Percentiles rank a stretch among this genome's conserved stretches.
phyloP scores from a whole-genome alignment of 805 yeast species.

The Lachancea meyersii region DNA sequence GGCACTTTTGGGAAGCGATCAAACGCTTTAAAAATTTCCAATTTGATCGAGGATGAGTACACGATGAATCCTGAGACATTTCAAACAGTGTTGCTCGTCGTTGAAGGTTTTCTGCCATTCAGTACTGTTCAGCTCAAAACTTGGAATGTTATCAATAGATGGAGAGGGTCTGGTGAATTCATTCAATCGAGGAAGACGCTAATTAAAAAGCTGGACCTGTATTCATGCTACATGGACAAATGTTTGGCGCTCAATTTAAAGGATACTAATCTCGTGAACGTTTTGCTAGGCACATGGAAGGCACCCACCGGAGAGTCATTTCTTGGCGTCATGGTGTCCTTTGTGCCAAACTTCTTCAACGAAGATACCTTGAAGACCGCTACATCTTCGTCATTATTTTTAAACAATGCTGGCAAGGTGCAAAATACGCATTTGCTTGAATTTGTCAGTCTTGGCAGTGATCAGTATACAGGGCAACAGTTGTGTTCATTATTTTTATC shows the following conservation, averaged over 20 bases:
- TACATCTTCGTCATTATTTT: background rate
- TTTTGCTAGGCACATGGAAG: conserved; percentile 7
- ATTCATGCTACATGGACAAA: background rate
- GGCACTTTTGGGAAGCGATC: background rate
- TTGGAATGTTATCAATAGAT: background rate
- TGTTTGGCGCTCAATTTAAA: background rate
- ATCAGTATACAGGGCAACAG: conserved; percentile 1
- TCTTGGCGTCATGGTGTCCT: conserved; percentile 7
- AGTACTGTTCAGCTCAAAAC: conserved; percentile 1
- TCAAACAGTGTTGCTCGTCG: conserved; percentile 1
- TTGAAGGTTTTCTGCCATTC: conserved; percentile 2
- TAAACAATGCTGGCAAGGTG: conserved; percentile 1
- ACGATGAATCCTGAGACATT: background rate
- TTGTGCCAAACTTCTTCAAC: conserved; percentile 8
- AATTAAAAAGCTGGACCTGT: background rate
- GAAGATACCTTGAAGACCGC: background rate
- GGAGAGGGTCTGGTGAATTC: background rate
- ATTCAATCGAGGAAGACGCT: conserved; percentile 4
- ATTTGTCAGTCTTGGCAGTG: conserved; percentile 1
- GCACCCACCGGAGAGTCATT: conserved; percentile 1
- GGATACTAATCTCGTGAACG: conserved; percentile 3
- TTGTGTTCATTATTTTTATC: background rate
- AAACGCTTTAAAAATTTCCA: background rate
- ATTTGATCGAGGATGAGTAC: background rate
- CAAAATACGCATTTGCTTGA: conserved; percentile 9